Evolutionary conservation across 1,284 basidiomycete genomes (phyloP).

Genomic region (Tranzscheliella williamsii): DNA sequence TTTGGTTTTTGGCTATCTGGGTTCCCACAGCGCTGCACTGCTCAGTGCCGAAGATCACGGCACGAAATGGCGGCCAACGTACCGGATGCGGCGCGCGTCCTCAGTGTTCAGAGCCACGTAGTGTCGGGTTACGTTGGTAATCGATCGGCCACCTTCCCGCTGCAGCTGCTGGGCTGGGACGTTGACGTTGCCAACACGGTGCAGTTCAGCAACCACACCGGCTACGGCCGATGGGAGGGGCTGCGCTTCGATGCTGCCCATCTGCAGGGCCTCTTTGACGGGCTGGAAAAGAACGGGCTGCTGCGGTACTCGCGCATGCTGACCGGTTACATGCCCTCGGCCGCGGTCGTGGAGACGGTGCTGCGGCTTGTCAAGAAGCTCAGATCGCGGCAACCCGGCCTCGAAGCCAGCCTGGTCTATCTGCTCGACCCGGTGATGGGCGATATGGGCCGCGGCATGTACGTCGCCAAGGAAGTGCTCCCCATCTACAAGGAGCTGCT

Average conservation of each 20-base stretch:
- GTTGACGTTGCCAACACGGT: conserved; percentile 97
- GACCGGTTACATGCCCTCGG: conserved; percentile 79
- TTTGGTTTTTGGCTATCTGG: no score
- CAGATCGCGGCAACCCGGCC: conserved; percentile 64
- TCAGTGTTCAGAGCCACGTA: conserved; percentile 85
- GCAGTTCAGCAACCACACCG: conserved; percentile 78
- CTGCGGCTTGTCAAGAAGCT: conserved; percentile 70
- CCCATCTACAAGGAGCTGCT: conserved; percentile 84
- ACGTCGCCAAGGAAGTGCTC: conserved; percentile 84
- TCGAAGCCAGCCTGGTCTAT: conserved; percentile 69
- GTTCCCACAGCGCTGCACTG: no score
- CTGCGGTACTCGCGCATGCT: conserved; percentile 51
- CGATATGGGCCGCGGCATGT: conserved; percentile 66
- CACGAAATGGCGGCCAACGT: conserved; percentile 40
- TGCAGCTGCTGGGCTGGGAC: conserved; percentile 92
- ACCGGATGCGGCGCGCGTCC: conserved; percentile 52
- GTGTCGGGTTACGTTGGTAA: conserved; percentile 90
- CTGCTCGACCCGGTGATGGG: conserved; percentile 76
- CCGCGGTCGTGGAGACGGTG: conserved; percentile 75
- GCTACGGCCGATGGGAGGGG: conserved; percentile 66
- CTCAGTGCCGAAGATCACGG: no score
- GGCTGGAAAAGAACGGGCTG: conserved; percentile 49
- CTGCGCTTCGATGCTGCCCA: conserved; percentile 61
- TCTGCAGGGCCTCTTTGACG: conserved; percentile 59
- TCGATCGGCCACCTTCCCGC: conserved; percentile 84